Evolutionary conservation across 768 basidiomycete species (phyloP).

Genomic region (Rhodotorula diobovata): DNA sequence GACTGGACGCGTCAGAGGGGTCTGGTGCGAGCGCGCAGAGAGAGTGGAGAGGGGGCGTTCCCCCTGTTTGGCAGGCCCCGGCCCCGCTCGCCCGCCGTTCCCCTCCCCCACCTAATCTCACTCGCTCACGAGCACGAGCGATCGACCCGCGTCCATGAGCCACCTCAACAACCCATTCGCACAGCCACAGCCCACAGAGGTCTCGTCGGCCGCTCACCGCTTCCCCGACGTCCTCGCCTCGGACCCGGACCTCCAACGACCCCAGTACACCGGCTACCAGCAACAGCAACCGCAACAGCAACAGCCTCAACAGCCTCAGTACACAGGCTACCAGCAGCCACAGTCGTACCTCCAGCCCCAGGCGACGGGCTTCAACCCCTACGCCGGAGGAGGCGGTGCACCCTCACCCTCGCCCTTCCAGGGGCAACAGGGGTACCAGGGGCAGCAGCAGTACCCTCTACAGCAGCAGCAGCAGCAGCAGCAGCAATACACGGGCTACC

Average conservation of each 20-base stretch:
- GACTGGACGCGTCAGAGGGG: too few species aligned
- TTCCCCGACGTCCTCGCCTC: conserved; percentile 23
- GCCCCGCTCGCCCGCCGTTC: background rate
- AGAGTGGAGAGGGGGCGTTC: too few species aligned
- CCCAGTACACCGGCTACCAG: background rate
- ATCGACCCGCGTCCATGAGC: too few species aligned
- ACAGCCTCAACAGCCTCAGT: conserved; percentile 6
- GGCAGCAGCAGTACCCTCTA: background rate
- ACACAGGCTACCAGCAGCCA: background rate
- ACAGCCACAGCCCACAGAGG: background rate
- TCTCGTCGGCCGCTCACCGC: conserved; percentile 13
- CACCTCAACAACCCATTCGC: conserved; percentile 31
- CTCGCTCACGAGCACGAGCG: too few species aligned
- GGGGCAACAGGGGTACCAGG: background rate
- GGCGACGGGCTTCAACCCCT: background rate
- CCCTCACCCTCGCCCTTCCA: background rate
- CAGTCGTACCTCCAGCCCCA: conserved; percentile 10
- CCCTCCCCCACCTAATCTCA: background rate
- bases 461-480: background rate
- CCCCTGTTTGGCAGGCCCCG: too few species aligned
- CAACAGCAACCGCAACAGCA: background rate
- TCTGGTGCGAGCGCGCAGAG: too few species aligned
- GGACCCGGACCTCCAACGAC: conserved; percentile 4
- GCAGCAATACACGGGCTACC: background rate
- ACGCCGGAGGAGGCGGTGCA: background rate